phyloP scores from a whole-genome alignment of 257 asterid genomes.

The Ilex asprella region DNA sequence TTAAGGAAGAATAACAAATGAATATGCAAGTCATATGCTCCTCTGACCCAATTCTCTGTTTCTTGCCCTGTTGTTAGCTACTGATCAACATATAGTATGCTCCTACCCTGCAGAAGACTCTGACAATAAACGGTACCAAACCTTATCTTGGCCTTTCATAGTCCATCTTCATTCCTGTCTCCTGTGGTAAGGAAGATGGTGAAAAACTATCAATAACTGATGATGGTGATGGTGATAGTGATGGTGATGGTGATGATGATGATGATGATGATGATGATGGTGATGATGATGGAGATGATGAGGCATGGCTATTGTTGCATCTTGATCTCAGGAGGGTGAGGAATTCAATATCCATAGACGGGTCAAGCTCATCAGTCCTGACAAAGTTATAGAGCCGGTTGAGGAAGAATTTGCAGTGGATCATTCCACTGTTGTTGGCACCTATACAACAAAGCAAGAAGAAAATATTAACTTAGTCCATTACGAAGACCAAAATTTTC shows the following conservation, averaged over 20 bases:
- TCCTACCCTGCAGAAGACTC: slow-evolving; percentile 57
- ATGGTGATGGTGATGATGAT: too few species aligned
- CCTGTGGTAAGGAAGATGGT: slow-evolving; percentile 10
- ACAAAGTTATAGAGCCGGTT: slow-evolving; percentile 48
- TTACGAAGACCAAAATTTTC: background rate
- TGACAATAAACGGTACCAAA: slow-evolving; percentile 61
- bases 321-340: slow-evolving; percentile 36
- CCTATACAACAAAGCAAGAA: slow-evolving; percentile 27
- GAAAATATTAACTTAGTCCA: background rate
- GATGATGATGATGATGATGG: slow-evolving; percentile 21
- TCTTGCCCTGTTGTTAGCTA: slow-evolving; percentile 50
- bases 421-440: slow-evolving; percentile 71
- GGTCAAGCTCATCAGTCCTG: slow-evolving; percentile 39
- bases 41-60: slow-evolving; percentile 51
- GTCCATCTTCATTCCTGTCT: slow-evolving; percentile 57
- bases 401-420: slow-evolving; percentile 57
- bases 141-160: slow-evolving; percentile 55
- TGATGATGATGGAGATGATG: slow-evolving; percentile 19
- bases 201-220: slow-evolving; percentile 10
- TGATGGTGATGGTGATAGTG: slow-evolving; percentile 34
- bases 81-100: slow-evolving; percentile 63
- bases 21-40: slow-evolving; percentile 42
- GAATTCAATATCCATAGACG: slow-evolving; percentile 52
- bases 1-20: too few species aligned
- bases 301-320: slow-evolving; percentile 31